Evolutionary conservation across 2,329 filamentous ascomycete genomes (phyloP), one percentile per base, ranked within the genome.

Genomic region (Exophiala xenobiotica): DNA sequence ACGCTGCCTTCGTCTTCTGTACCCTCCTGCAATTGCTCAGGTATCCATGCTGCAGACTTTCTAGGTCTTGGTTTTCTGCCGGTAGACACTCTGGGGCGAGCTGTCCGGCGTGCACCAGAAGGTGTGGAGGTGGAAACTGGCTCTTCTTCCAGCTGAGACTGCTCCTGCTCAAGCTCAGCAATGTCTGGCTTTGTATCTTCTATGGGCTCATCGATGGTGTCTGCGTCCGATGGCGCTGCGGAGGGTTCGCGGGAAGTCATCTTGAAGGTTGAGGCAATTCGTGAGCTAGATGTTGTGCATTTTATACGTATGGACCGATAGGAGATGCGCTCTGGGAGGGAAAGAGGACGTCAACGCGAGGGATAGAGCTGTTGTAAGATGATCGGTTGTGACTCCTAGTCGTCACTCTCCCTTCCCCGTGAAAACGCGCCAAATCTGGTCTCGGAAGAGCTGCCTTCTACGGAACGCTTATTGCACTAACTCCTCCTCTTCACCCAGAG

Each of bases 1-100:
- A 60, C 52, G 31, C 57, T 60, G 9, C 56, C 57, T 43, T 62
- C 60, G 51, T 62, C 60, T 49, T 62, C 60, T 11, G 58, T 62
- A 3, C 50, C 60, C 18, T 62, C 60, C 8, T 52, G 46, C 19
- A 49, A 54, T 26, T 54, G 54, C 31, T 62, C 60, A 23, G 57
- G 57, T 24, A 62, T 59, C 50, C 50, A 61, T 5, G 56, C 48
- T 22, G 57, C 42, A 18, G 58, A 54, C 23, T 61, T 61, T 46
- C 54, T 56, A 5, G 60, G 49, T 52, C 43, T 60, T 24, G 58
- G 22, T 46, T 52, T 55, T 20, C 47, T 51, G n/a, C 49, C 46
- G 23, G 45, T 51, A 23, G 43, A 31, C 3, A 29, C 16, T 35
- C 46, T 54, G 6, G 46, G 22, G 27, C 55, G 55, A 19, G 33